phyloP scores from a whole-genome alignment of 768 basidiomycete species.

The Chiua virens region DNA sequence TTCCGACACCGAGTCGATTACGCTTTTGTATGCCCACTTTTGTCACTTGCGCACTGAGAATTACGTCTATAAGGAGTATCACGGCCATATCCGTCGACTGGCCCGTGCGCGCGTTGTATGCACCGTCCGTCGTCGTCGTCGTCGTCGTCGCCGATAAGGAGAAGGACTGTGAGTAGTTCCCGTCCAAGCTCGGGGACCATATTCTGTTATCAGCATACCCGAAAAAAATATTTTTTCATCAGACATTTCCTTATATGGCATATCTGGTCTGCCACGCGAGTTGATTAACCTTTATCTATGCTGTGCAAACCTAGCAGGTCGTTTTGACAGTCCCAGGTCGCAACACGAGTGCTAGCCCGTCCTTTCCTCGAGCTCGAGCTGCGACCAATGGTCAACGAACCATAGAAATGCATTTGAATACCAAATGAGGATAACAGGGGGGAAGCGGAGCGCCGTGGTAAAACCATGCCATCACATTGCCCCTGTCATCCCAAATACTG shows the following conservation, averaged over 20 bases:
- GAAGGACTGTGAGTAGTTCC: background rate
- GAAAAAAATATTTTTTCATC: conserved; percentile 24
- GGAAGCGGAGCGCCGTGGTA: conserved; percentile 28
- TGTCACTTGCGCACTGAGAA: conserved; percentile 15
- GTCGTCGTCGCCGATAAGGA: conserved; percentile 8
- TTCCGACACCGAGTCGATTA: conserved; percentile 39
- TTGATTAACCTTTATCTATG: conserved; percentile 19
- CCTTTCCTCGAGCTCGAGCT: background rate
- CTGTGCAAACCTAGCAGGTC: conserved; percentile 9
- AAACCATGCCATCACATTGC: conserved; percentile 10
- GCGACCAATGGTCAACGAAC: background rate
- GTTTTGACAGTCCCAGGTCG: background rate
- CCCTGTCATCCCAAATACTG: conserved; percentile 26
- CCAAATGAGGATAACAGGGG: conserved; percentile 15
- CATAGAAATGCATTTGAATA: background rate
- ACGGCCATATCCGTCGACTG: conserved; percentile 1
- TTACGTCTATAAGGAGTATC: conserved; percentile 3
- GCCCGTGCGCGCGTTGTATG: background rate
- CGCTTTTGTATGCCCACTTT: conserved; percentile 22
- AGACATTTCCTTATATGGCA: conserved; percentile 16
- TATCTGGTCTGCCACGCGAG: conserved; percentile 14
- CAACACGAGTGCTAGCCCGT: background rate
- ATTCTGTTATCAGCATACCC: background rate
- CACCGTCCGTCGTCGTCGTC: background rate
- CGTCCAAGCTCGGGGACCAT: conserved; percentile 29